phyloP scores from a whole-genome alignment of 106 monocot species.

The Acorus gramineus region DNA sequence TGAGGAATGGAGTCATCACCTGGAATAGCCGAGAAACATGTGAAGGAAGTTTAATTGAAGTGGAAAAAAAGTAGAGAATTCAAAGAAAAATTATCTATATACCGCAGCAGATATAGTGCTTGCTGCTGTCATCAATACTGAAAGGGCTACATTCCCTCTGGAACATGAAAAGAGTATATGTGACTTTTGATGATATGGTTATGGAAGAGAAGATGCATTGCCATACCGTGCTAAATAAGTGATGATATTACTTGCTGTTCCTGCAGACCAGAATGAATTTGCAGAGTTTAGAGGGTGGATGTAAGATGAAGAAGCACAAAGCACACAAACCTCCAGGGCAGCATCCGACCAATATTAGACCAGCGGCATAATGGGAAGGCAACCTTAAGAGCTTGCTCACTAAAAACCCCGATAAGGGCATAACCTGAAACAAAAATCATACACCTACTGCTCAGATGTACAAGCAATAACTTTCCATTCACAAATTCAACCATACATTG shows the following conservation, averaged over 20 bases:
- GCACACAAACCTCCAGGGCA: conserved; percentile 76
- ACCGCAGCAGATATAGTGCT: conserved; percentile 85
- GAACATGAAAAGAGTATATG: conserved; percentile 13
- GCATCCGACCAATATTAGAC: conserved; percentile 81
- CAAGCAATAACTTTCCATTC: not conserved
- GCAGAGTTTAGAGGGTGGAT: not conserved
- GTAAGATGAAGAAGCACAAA: not conserved
- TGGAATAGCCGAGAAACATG: conserved; percentile 9
- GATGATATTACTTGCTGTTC: conserved; percentile 88
- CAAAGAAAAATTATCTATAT: not conserved
- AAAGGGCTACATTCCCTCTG: conserved; percentile 92
- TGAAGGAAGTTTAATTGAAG: too few species aligned
- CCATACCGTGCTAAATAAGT: conserved; percentile 79
- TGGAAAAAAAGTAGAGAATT: too few species aligned
- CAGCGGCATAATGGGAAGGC: conserved; percentile 87
- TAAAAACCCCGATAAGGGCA: conserved; percentile 86
- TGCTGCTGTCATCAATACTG: conserved; percentile 84
- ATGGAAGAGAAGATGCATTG: not conserved
- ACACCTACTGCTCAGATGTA: not conserved
- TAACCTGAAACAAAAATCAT: conserved; percentile 44
- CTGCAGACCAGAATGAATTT: conserved; percentile 25
- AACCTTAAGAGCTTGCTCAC: conserved; percentile 63
- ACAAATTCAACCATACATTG: too few species aligned
- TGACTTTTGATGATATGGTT: not conserved
- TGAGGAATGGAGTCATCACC: conserved; percentile 81